Percentiles rank a stretch among this genome's conserved stretches.
Conservation (phyloP, 2,329 filamentous ascomycete genomes). For the Trichoderma sp. region DNA sequence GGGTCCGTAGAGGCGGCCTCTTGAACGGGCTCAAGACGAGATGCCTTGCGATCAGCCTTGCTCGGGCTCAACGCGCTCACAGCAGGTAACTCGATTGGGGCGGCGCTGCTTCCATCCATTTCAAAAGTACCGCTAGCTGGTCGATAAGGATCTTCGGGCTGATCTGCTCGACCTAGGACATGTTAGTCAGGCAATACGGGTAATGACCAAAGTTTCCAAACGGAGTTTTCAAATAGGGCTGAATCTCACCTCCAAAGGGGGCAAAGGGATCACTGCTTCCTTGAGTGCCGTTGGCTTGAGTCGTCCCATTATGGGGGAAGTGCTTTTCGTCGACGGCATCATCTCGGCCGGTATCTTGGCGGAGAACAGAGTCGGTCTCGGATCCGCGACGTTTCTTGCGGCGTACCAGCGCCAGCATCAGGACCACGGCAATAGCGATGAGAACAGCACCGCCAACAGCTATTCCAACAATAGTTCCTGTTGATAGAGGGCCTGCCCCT, state of each 20-base stretch:
- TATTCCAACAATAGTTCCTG: slow-evolving; percentile 36
- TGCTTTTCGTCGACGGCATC: slow-evolving; percentile 31
- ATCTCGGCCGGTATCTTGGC: slow-evolving; percentile 20
- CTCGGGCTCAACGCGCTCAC: slow-evolving; percentile 21
- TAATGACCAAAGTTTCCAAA: too few relatives aligned
- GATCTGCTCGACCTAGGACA: slow-evolving; percentile 36
- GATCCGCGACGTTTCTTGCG: slow-evolving; percentile 24
- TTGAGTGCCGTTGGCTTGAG: slow-evolving; percentile 30
- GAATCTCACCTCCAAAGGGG: slow-evolving; percentile 46
- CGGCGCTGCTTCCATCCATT: slow-evolving; percentile 37
- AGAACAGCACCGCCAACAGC: slow-evolving; percentile 32
- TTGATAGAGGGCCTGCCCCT: slow-evolving; percentile 25
- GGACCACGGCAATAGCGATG: slow-evolving; percentile 28
- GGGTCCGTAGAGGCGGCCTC: slow-evolving; percentile 30
- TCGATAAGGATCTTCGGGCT: slow-evolving; percentile 28
- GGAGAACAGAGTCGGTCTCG: slow-evolving; percentile 5
- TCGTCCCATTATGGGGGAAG: slow-evolving; percentile 26
- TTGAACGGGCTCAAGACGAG: slow-evolving; percentile 18
- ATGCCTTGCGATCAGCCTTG: neutral
- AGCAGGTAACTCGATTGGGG: slow-evolving; percentile 37
- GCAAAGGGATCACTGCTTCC: slow-evolving; percentile 40
- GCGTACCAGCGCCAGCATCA: slow-evolving; percentile 25
- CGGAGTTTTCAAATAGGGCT: too few relatives aligned
- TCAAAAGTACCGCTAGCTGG: slow-evolving; percentile 35
- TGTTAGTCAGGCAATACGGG: neutral